A percentile compares a stretch with the other conserved stretches of the same genome.
phyloP scores from a whole-genome alignment of 257 asterid genomes.

The Lycium barbarum region DNA sequence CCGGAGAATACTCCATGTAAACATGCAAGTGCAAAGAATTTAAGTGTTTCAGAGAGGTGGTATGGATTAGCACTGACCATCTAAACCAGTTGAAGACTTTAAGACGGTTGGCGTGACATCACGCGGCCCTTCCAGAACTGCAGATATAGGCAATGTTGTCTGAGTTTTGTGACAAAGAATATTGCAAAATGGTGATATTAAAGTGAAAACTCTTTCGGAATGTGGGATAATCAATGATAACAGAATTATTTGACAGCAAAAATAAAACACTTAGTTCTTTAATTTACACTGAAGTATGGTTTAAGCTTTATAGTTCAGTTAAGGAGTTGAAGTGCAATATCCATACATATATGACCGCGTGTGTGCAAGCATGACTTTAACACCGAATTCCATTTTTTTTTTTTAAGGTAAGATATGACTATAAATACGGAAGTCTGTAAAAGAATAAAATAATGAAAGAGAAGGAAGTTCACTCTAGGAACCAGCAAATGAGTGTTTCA shows the following conservation, averaged over 20 bases:
- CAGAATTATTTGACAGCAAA: neutral
- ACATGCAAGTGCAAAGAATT: constrained; percentile 13
- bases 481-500: neutral
- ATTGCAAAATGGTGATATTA: neutral
- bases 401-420: neutral
- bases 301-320: constrained; percentile 10
- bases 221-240: neutral
- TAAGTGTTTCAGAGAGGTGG: constrained; percentile 2
- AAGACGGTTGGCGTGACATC: constrained; percentile 84
- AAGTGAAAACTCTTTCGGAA: constrained; percentile 10
- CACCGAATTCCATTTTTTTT: neutral
- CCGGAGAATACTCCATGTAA: neutral
- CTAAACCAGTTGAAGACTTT: constrained; percentile 86
- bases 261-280: neutral
- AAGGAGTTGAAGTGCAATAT: constrained; percentile 14
- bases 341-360: neutral
- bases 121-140: constrained; percentile 91
- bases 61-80: constrained; percentile 42
- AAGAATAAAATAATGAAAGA: neutral
- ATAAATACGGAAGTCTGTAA: neutral
- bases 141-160: constrained; percentile 34
- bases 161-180: constrained; percentile 3
- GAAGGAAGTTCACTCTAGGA: constrained; percentile 1
- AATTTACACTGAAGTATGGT: neutral
- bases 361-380: neutral